Base-by-base conservation (phyloP, 73 alveolate species). In the Blepharisma stoltei region DNA sequence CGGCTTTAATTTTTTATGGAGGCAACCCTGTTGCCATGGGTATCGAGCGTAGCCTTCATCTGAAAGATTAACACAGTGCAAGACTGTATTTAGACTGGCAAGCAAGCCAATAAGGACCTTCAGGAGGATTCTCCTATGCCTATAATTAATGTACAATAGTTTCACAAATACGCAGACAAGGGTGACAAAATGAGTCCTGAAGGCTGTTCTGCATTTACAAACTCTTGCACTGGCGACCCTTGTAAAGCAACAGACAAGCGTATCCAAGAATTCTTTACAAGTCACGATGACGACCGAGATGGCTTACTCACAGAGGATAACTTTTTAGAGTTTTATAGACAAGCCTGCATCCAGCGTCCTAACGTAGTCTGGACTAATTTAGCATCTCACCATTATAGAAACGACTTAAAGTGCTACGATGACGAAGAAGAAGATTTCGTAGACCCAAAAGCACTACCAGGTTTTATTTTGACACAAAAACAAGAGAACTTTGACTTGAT, bases 361-460 rank as follows among this genome's bases (percentile, higher is more conserved):
- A 84, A 82, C 8, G 89, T 87, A 6, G 98, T 93, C 18, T 82
- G 98, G 83, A 55, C 84, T n/a, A 93, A 93, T 70, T 79, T 93
- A 6, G 27, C 43, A 7, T 81, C 96, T 8, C 90, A 80, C 20
- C 83, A 80, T 55, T 90, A 82, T 67, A 82, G 96, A 83, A 54
- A 69, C 47, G 97, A 93, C 68, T 81, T 93, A 6, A 81, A 53
- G 79, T 86, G 86, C 69, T 78, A 81, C 71, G 86, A 70, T 54
- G 83, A 71, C 25, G 80, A 49, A 8, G 77, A 71, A 4, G 82
- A 67, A 23, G 86, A 80, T 46, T 78, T 77, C 5, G 82, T 78
- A 3, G 86, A 70, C 25, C 66, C 55, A 37, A 46, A 78, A 47
- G 53, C 52, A 55, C 81, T 90, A 68, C 98, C 98, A 5, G 80